phyloP scores from a whole-genome alignment of 176 grass and related monocot species.

The Lolium multiflorum region DNA sequence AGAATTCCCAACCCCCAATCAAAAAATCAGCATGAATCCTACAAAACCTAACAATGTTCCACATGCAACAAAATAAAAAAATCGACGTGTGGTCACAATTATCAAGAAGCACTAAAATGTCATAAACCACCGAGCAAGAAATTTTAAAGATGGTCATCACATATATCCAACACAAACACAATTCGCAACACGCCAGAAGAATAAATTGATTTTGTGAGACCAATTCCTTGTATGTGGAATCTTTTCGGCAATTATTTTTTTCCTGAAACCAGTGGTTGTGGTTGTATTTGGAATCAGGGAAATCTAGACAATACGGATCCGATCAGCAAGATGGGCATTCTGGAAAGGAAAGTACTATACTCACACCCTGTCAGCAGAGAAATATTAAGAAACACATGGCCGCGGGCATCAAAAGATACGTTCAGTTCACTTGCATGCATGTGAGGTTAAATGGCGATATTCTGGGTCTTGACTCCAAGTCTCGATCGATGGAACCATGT shows the following conservation, averaged over 20 bases:
- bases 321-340: background rate
- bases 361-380: background rate
- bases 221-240: conserved; percentile 17
- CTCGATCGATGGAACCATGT: conserved; percentile 26
- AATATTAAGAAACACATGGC: conserved; percentile 10
- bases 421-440: conserved; percentile 24
- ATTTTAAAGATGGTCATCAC: background rate
- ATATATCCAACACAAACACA: background rate
- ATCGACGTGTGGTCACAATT: no score
- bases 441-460: conserved; percentile 20
- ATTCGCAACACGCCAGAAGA: background rate
- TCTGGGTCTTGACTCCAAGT: conserved; percentile 16
- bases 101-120: no score
- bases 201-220: conserved; percentile 7
- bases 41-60: no score
- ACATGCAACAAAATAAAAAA: no score
- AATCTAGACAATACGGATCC: background rate
- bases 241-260: background rate
- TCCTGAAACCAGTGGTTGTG: conserved; percentile 5
- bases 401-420: conserved; percentile 23
- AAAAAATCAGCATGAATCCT: no score
- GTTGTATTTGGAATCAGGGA: background rate
- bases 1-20: no score
- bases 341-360: background rate
- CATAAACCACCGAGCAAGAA: background rate